phyloP scores from a whole-genome alignment of 1,139 yeast genomes.

The Torulaspora globosa region DNA sequence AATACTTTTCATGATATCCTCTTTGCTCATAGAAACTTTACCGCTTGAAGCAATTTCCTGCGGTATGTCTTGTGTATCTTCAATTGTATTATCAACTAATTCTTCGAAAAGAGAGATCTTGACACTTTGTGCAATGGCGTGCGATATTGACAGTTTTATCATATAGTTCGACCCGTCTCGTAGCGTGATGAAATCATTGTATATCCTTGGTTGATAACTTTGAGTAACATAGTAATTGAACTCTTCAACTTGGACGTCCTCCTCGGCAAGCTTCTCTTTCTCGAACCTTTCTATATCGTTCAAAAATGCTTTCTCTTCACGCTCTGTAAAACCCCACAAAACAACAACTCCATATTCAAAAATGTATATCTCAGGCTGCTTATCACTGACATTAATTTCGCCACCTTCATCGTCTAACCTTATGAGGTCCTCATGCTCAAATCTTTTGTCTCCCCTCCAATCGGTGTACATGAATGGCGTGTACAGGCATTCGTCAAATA shows the following conservation, averaged over 20 bases:
- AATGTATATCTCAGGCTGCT: slow-evolving; percentile 71
- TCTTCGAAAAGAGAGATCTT: slow-evolving; percentile 93
- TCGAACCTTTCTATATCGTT: slow-evolving; percentile 84
- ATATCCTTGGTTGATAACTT: slow-evolving; percentile 90
- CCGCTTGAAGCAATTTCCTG: slow-evolving; percentile 93
- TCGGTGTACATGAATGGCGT: slow-evolving; percentile 84
- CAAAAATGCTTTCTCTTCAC: slow-evolving; percentile 79
- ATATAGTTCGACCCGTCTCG: slow-evolving; percentile 88
- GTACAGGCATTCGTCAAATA: slow-evolving; percentile 90
- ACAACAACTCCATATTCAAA: slow-evolving; percentile 95
- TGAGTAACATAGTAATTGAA: slow-evolving; percentile 90
- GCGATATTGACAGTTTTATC: slow-evolving; percentile 84
- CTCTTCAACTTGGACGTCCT: slow-evolving; percentile 90
- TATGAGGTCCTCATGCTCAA: slow-evolving; percentile 48
- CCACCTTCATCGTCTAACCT: slow-evolving; percentile 92
- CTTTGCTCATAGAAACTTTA: slow-evolving; percentile 88
- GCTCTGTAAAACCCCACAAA: slow-evolving; percentile 86
- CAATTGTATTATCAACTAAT: slow-evolving; percentile 90
- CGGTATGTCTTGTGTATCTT: slow-evolving; percentile 94
- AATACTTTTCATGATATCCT: slow-evolving; percentile 91
- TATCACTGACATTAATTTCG: slow-evolving; percentile 74
- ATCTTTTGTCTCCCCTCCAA: slow-evolving; percentile 56
- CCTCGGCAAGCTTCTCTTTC: slow-evolving; percentile 81
- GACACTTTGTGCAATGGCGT: slow-evolving; percentile 88
- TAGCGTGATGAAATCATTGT: slow-evolving; percentile 88